Conservation (phyloP, 1,139 yeast genomes). For the Eremothecium sinecaudum region DNA sequence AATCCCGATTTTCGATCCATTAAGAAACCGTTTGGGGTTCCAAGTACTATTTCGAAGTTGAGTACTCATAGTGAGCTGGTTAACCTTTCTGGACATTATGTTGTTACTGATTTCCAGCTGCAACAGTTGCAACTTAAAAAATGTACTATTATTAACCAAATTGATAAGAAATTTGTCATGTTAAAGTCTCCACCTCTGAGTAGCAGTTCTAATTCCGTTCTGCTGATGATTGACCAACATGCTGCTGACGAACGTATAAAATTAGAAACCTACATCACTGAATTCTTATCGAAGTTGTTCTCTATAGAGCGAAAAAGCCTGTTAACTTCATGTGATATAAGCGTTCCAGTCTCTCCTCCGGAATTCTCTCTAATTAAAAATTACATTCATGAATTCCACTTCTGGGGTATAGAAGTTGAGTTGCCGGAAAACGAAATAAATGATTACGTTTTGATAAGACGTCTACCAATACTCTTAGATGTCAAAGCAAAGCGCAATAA, state of each 20-base stretch:
- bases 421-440: constrained; percentile 5
- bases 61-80: too few relatives aligned
- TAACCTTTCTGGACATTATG: too few relatives aligned
- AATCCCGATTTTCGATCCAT: too few relatives aligned
- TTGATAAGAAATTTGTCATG: constrained; percentile 53
- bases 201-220: constrained; percentile 6
- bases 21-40: too few relatives aligned
- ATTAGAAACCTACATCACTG: constrained; percentile 40
- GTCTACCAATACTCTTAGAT: constrained; percentile 37
- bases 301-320: not conserved
- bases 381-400: constrained; percentile 30
- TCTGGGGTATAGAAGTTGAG: constrained; percentile 40
- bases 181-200: constrained; percentile 21
- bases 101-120: not conserved
- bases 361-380: constrained; percentile 32
- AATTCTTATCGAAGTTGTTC: constrained; percentile 12
- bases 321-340: constrained; percentile 8
- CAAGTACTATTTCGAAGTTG: too few relatives aligned
- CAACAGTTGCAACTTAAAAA: not conserved
- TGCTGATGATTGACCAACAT: constrained; percentile 60
- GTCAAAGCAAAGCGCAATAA: constrained; percentile 29
- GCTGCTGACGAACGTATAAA: constrained; percentile 66
- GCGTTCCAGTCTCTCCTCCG: constrained; percentile 21
- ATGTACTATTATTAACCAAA: constrained; percentile 38
- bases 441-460: constrained; percentile 25